phyloP scores from a whole-genome alignment of 495 filamentous ascomycete species.

The Evernia prunastri region DNA sequence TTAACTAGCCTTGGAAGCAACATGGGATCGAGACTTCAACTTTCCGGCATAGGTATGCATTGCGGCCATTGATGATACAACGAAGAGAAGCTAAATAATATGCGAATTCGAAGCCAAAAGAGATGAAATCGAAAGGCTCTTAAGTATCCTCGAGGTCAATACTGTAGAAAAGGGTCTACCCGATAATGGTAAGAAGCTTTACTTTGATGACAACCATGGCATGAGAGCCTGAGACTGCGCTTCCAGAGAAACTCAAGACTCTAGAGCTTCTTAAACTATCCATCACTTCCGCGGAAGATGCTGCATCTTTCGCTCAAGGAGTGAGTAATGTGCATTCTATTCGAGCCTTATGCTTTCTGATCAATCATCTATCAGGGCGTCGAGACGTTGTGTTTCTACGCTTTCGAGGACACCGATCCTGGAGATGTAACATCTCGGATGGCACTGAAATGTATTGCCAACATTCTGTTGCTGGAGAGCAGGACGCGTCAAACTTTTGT shows the following conservation, averaged over 20 bases:
- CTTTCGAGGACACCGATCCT: constrained; percentile 53
- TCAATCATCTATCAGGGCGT: constrained; percentile 54
- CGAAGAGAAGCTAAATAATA: not conserved
- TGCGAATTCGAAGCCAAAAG: constrained; percentile 49
- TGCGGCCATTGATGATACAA: not conserved
- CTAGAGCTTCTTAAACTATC: constrained; percentile 3
- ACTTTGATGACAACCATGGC: not conserved
- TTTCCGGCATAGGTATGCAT: constrained; percentile 3
- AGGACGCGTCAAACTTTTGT: constrained; percentile 74
- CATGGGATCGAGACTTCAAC: not conserved
- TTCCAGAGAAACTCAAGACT: not conserved
- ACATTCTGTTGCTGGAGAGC: constrained; percentile 67
- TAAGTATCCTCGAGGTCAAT: constrained; percentile 54
- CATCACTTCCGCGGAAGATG: constrained; percentile 11
- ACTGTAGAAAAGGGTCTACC: constrained; percentile 45
- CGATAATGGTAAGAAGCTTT: constrained; percentile 47
- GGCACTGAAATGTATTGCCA: constrained; percentile 81
- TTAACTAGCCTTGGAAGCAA: not conserved
- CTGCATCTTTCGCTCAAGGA: constrained; percentile 3
- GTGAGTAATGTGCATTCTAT: not conserved
- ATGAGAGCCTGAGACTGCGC: not conserved
- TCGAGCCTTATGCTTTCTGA: not conserved
- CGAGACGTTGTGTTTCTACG: constrained; percentile 61
- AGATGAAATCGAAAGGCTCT: constrained; percentile 52
- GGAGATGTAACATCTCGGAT: constrained; percentile 59